A percentile compares a stretch with the other conserved stretches of the same genome.
These are phyloP conservation scores for Zygosaccharomyces kombuchaensis DNA, from an alignment of 805 yeast species.

Conservation along the genomic window DNA sequence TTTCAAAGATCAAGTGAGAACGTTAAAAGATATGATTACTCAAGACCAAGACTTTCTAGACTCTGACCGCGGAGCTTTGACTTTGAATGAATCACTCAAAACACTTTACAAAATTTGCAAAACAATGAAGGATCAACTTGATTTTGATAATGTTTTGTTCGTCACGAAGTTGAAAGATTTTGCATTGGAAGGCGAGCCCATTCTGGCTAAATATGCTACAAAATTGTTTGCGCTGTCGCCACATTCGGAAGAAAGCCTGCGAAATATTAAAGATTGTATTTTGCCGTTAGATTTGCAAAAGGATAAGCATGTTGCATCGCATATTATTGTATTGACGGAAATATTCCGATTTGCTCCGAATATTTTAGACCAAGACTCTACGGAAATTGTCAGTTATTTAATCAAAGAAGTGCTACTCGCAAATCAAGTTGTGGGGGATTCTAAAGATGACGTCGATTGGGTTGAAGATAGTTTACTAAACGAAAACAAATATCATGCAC, in stretches of 20 bases:
- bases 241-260: constrained; percentile 39
- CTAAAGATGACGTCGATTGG: constrained; percentile 40
- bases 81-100: constrained; percentile 44
- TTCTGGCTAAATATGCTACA: constrained; percentile 61
- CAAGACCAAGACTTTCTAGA: constrained; percentile 18
- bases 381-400: constrained; percentile 54
- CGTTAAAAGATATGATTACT: constrained; percentile 42
- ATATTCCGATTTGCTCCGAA: constrained; percentile 47
- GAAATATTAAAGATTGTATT: constrained; percentile 39
- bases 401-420: constrained; percentile 58
- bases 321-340: constrained; percentile 57
- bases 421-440: constrained; percentile 40
- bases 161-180: constrained; percentile 43
- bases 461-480: constrained; percentile 43
- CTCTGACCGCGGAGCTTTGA: constrained; percentile 16
- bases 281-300: constrained; percentile 48
- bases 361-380: constrained; percentile 48
- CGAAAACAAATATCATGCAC: constrained; percentile 33
- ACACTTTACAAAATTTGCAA: constrained; percentile 57
- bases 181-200: constrained; percentile 49
- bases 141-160: constrained; percentile 41
- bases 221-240: constrained; percentile 50
- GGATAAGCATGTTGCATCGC: constrained; percentile 44
- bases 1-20: constrained; percentile 54
- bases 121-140: constrained; percentile 45